Evolutionary conservation across 495 filamentous ascomycete genomes (phyloP).

Genomic region (Daldinia vernicosa): DNA sequence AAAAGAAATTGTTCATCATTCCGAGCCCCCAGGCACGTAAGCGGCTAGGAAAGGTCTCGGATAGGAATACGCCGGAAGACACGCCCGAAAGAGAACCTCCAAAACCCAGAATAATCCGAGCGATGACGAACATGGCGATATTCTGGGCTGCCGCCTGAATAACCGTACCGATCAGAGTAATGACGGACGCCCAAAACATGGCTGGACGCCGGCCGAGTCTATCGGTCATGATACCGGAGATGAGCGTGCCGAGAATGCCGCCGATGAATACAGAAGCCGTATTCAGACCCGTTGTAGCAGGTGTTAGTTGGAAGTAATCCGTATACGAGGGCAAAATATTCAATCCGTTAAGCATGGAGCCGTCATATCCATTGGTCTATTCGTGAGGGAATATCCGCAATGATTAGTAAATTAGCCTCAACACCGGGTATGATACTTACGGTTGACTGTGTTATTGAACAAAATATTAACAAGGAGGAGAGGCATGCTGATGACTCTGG

Average conservation of each 20-base stretch:
- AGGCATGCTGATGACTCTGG: neutral
- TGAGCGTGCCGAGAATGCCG: constrained; percentile 50
- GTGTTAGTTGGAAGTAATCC: constrained; percentile 59
- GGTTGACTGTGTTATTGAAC: neutral
- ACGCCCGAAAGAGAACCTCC: constrained; percentile 47
- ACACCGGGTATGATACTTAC: neutral
- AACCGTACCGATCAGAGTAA: neutral
- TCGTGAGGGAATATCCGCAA: neutral
- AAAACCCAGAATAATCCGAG: neutral
- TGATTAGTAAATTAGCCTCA: neutral
- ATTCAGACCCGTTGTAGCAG: constrained; percentile 56
- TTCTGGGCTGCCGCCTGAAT: neutral
- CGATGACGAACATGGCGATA: neutral
- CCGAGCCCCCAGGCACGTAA: constrained; percentile 58
- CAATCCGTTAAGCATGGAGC: constrained; percentile 62
- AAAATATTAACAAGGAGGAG: neutral
- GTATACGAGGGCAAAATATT: constrained; percentile 61
- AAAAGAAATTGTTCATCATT: constrained; percentile 62
- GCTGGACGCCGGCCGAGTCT: constrained; percentile 6
- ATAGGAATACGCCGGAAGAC: constrained; percentile 52
- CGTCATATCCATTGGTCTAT: constrained; percentile 58
- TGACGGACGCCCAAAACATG: neutral
- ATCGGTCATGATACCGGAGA: constrained; percentile 53
- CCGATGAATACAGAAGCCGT: constrained; percentile 60
- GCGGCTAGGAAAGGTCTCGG: constrained; percentile 54